Evolutionary conservation across 2,329 filamentous ascomycete genomes (phyloP).

Genomic region (Ascochyta lentis): DNA sequence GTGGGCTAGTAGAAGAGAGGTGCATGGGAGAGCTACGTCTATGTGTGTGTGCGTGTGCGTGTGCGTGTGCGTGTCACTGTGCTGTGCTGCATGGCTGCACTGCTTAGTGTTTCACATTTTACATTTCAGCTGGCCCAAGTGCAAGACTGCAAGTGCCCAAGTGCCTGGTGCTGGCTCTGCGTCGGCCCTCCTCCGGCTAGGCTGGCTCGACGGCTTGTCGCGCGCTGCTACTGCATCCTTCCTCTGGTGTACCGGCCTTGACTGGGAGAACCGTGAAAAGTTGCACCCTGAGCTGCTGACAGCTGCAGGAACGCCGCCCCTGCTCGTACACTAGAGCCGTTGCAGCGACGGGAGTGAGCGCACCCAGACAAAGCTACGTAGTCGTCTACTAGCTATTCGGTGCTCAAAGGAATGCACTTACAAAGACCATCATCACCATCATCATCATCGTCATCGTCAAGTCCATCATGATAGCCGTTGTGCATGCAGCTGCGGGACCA

Average conservation of each 20-base stretch:
- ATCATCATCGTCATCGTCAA: neutral
- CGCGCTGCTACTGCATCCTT: constrained; percentile 8
- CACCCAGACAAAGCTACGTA: no score
- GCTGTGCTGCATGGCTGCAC: neutral
- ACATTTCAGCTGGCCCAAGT: neutral
- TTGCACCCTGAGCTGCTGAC: neutral
- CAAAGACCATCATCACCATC: neutral
- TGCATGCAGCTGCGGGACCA: neutral
- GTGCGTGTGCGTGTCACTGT: no score
- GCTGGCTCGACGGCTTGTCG: neutral
- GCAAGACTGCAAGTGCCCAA: no score
- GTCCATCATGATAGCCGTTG: constrained; percentile 2
- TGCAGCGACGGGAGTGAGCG: no score
- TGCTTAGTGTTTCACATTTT: constrained; percentile 14
- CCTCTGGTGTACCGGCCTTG: neutral
- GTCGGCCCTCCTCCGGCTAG: constrained; percentile 7
- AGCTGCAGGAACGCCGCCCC: constrained; percentile 5
- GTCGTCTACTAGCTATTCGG: no score
- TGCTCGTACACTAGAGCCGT: neutral
- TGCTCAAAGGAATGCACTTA: neutral
- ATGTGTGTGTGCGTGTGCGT: neutral
- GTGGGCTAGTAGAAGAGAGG: no score
- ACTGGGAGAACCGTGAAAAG: neutral
- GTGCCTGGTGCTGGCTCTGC: neutral
- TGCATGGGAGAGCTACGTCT: neutral